Evolutionary conservation across 495 filamentous ascomycete species (phyloP).

Genomic region (Cercophora sp.): DNA sequence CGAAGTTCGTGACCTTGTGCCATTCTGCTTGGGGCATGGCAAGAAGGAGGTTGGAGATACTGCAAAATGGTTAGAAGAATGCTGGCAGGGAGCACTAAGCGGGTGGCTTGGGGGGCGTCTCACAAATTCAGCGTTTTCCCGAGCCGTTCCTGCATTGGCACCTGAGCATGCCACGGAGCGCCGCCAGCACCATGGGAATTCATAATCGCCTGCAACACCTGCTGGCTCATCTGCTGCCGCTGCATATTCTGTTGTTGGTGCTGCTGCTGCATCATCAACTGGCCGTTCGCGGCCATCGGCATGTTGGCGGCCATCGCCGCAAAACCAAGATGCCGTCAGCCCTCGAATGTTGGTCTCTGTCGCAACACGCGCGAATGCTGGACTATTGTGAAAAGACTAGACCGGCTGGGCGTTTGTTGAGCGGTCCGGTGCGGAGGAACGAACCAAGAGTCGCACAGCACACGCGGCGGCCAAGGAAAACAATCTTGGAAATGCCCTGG

Average conservation of each 20-base stretch:
- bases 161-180: conserved; percentile 35
- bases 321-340: conserved; percentile 16
- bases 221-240: conserved; percentile 22
- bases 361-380: not conserved
- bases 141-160: conserved; percentile 28
- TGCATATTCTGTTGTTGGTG: conserved; percentile 25
- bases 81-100: not conserved
- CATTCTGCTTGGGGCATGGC: conserved; percentile 31
- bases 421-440: not conserved
- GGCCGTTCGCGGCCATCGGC: conserved; percentile 36
- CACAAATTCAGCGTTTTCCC: conserved; percentile 35
- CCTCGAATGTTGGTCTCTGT: not conserved
- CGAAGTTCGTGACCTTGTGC: conserved; percentile 28
- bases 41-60: conserved; percentile 40
- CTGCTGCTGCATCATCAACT: conserved; percentile 34
- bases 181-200: too few species aligned
- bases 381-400: too few species aligned
- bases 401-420: too few species aligned
- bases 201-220: too few species aligned
- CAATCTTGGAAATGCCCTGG: conserved; percentile 10
- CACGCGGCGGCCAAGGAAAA: not conserved
- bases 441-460: conserved; percentile 7
- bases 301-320: conserved; percentile 51
- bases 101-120: conserved; percentile 6
- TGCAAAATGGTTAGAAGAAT: conserved; percentile 18